phyloP scores from a whole-genome alignment of 805 yeast genomes.

The Kazachstania psychrophila region DNA sequence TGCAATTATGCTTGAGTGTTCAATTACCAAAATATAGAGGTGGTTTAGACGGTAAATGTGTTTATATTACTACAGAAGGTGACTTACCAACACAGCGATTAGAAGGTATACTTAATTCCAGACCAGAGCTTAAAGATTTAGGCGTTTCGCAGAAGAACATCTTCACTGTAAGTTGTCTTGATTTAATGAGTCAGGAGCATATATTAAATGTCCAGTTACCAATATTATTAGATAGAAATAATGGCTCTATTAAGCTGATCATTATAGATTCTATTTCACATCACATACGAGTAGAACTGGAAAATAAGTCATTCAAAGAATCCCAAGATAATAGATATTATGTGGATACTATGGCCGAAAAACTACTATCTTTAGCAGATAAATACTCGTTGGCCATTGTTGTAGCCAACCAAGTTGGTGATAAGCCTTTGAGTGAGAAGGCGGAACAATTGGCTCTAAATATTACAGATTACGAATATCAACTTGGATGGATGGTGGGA shows the following conservation, averaged over 20 bases:
- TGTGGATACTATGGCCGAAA: constrained; percentile 36
- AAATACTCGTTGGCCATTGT: constrained; percentile 49
- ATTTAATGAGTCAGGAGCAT: constrained; percentile 66
- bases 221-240: constrained; percentile 34
- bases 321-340: constrained; percentile 36
- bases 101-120: constrained; percentile 36
- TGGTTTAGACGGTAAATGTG: constrained; percentile 43
- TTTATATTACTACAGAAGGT: constrained; percentile 76
- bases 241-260: constrained; percentile 41
- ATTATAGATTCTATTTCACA: constrained; percentile 80
- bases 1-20: constrained; percentile 54
- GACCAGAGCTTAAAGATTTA: constrained; percentile 24
- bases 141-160: constrained; percentile 35
- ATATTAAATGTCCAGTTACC: constrained; percentile 64
- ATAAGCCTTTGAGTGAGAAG: constrained; percentile 30
- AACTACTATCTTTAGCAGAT: constrained; percentile 41
- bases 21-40: constrained; percentile 42
- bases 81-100: constrained; percentile 59
- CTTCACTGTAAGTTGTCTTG: constrained; percentile 50
- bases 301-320: constrained; percentile 30
- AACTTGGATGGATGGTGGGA: constrained; percentile 64
- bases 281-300: constrained; percentile 59
- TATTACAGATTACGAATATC: constrained; percentile 45
- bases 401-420: constrained; percentile 74
- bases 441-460: constrained; percentile 10